phyloP scores from a whole-genome alignment of 441 rosid genomes.

The Mallotus repandus region DNA sequence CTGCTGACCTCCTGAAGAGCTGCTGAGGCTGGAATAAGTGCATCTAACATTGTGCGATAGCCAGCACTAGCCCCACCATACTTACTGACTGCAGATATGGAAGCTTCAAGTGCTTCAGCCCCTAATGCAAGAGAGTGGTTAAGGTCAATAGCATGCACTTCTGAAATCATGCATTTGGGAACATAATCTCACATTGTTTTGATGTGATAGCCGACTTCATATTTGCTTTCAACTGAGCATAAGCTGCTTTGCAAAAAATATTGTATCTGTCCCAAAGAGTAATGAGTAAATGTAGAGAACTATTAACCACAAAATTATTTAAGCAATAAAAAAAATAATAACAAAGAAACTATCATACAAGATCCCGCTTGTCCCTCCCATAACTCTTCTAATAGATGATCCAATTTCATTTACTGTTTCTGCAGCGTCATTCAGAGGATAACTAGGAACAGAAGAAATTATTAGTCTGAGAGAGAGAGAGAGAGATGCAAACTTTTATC shows the following conservation, averaged over 20 bases:
- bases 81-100: constrained; percentile 81
- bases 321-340: constrained; percentile 3
- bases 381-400: constrained; percentile 74
- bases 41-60: constrained; percentile 85
- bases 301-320: background rate
- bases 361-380: constrained; percentile 99
- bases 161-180: constrained; percentile 13
- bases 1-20: constrained; percentile 72
- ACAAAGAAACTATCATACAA: constrained; percentile 43
- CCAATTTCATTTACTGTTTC: constrained; percentile 94
- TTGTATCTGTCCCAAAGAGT: constrained; percentile 49
- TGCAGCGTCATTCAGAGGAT: constrained; percentile 87
- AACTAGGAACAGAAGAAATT: constrained; percentile 47
- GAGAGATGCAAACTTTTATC: background rate
- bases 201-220: constrained; percentile 50
- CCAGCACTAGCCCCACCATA: constrained; percentile 96
- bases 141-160: constrained; percentile 11
- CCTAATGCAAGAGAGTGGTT: constrained; percentile 49
- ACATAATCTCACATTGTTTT: constrained; percentile 65
- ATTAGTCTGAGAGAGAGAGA: constrained; percentile 9
- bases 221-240: constrained; percentile 66
- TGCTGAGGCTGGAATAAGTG: constrained; percentile 86
- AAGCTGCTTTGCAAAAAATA: constrained; percentile 89
- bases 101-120: constrained; percentile 82
- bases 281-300: constrained; percentile 12